Conservation (phyloP, 225 moss, liverwort and hornwort genomes). For the Lunularia cruciata region DNA sequence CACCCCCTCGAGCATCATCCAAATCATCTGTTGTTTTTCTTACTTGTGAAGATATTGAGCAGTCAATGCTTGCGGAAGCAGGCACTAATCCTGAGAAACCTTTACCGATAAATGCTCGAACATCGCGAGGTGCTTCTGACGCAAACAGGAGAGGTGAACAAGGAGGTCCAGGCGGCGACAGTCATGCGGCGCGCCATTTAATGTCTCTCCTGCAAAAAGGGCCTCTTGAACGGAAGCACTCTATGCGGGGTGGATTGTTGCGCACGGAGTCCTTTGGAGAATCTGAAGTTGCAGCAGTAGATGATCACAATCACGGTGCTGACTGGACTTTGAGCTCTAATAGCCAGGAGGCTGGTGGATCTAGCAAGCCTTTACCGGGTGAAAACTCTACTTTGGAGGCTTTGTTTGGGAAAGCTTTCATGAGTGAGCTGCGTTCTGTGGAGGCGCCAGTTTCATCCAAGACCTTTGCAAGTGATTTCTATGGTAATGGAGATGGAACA, state of each 20-base stretch:
- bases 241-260: slow-evolving; percentile 34
- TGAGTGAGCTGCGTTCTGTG: slow-evolving; percentile 78
- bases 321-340: slow-evolving; percentile 17
- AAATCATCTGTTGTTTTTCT: slow-evolving; percentile 65
- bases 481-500: slow-evolving; percentile 22
- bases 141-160: slow-evolving; percentile 40
- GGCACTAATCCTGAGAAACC: slow-evolving; percentile 38
- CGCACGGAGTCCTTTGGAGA: slow-evolving; percentile 13
- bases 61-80: slow-evolving; percentile 85
- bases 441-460: slow-evolving; percentile 55
- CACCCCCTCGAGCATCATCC: slow-evolving; percentile 33
- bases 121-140: slow-evolving; percentile 27
- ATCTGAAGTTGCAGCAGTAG: slow-evolving; percentile 1
- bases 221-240: slow-evolving; percentile 34
- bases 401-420: slow-evolving; percentile 87
- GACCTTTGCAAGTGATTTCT: slow-evolving; percentile 44
- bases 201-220: slow-evolving; percentile 79
- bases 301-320: slow-evolving; percentile 18
- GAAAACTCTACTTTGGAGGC: slow-evolving; percentile 80
- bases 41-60: slow-evolving; percentile 98
- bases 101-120: neutral
- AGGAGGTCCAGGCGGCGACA: slow-evolving; percentile 48
- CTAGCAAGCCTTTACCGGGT: slow-evolving; percentile 32
- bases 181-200: slow-evolving; percentile 78
- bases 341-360: slow-evolving; percentile 35